phyloP scores from a whole-genome alignment of 148 eudicot species.

The Camellia japonica region DNA sequence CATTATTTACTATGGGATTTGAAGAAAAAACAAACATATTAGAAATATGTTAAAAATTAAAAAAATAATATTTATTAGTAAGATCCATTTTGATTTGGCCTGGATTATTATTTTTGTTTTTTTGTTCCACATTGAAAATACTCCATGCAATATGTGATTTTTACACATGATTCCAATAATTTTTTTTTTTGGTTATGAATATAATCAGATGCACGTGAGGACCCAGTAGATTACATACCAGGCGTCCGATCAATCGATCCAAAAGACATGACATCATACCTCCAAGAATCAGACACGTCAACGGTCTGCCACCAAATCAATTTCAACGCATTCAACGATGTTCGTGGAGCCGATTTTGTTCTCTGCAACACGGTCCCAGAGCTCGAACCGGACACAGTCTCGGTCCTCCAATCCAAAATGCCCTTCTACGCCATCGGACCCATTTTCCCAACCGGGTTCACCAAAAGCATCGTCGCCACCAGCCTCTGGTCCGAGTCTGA shows the following conservation, averaged over 20 bases:
- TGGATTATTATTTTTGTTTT: too few species aligned
- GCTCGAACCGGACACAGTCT: slow-evolving; percentile 28
- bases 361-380: slow-evolving; percentile 35
- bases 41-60: too few species aligned
- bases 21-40: too few species aligned
- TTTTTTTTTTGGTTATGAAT: background rate
- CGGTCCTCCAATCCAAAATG: slow-evolving; percentile 31
- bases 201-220: slow-evolving; percentile 30
- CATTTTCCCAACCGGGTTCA: slow-evolving; percentile 35
- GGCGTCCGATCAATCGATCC: slow-evolving; percentile 34
- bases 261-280: slow-evolving; percentile 32
- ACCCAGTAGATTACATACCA: slow-evolving; percentile 36
- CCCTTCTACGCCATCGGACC: slow-evolving; percentile 37
- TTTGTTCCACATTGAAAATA: too few species aligned
- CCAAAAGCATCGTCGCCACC: slow-evolving; percentile 37
- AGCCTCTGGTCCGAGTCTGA: slow-evolving; percentile 72
- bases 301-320: slow-evolving; percentile 32
- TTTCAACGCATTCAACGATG: slow-evolving; percentile 30
- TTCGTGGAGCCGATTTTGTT: slow-evolving; percentile 31
- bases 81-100: too few species aligned
- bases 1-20: too few species aligned
- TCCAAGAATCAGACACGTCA: slow-evolving; percentile 27
- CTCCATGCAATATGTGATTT: background rate
- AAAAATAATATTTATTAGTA: too few species aligned
- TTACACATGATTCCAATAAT: background rate